Base-by-base conservation (phyloP, 2,329 filamentous ascomycete species). In the Colletotrichum musae region DNA sequence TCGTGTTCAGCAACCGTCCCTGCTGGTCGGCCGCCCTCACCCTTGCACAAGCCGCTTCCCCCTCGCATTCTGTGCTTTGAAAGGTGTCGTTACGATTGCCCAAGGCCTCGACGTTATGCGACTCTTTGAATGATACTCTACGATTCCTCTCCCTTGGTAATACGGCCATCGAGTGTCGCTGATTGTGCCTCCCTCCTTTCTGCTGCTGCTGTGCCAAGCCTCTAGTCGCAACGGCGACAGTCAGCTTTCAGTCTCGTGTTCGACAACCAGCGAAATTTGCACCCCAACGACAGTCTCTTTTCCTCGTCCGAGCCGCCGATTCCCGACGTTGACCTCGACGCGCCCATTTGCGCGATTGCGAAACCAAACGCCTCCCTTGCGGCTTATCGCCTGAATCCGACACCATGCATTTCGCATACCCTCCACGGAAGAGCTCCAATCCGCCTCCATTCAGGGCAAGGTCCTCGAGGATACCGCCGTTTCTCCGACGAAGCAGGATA, bases 381-480 rank as follows among this genome's bases (percentile, higher is more conserved):
- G 36, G 59, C 28, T 32, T 56, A 54, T 47, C 52, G 13, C 28
- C 16, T 57, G 24, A 48, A 51, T 24, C 50, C 71, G 64, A 72
- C 76, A 85, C 75, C 74, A 96, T 97, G 94, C 95, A 97, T 80
- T 94, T 95, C 86, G 94, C 95, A 72, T 91, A 97, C 75, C 94
- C 94, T 64, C 89, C 94, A 76, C 92, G 94, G 80, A 97, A 95
- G 83, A 90, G 88, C 77, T 95, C 93, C 73, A 90, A 92, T 77
- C 89, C 92, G 73, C 89, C 91, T 73, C 91, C 92, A 36, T 95
- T 93, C 81, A 86, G 87, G 72, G 85, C 88, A 56, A 87, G 90
- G 76, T 86, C 87, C 72, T 83, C 89, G 76, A 82, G 85, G 73
- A 79, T 70, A 70, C 58, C 68, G 21, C 78, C 89, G 56, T 75